Percentiles rank a stretch among this genome's conserved stretches.
Conservation (phyloP, 192 early-diverging fungal species). For the Paraglomus occultum region DNA sequence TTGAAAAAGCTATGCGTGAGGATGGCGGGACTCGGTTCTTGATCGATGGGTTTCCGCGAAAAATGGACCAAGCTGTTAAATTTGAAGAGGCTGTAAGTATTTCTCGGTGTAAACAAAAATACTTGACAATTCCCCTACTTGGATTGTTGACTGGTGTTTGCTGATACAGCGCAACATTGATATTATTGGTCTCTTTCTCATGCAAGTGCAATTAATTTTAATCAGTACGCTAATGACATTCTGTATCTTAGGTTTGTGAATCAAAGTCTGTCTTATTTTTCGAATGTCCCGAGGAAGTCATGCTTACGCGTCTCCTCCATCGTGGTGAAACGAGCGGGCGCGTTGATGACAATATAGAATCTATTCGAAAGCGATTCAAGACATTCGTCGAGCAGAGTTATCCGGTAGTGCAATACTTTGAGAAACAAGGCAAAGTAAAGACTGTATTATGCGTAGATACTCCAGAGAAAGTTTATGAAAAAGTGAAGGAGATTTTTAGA, state of each 20-base stretch:
- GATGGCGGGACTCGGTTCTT: conserved; percentile 71
- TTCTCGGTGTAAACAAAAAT: no score
- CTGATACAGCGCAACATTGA: no score
- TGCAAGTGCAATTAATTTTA: no score
- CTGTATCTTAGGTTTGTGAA: conserved; percentile 59
- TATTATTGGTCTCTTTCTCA: no score
- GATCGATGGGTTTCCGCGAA: conserved; percentile 96
- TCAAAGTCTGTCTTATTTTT: conserved; percentile 84
- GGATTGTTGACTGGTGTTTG: no score
- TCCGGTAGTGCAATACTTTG: conserved; percentile 88
- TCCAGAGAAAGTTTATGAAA: conserved; percentile 66
- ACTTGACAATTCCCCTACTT: no score
- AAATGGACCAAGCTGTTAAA: conserved; percentile 87
- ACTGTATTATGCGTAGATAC: conserved; percentile 66
- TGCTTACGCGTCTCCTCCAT: conserved; percentile 88
- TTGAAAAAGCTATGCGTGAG: conserved; percentile 85
- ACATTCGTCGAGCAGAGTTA: conserved; percentile 83
- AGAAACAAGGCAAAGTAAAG: conserved; percentile 73
- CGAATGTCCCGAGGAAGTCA: conserved; percentile 91
- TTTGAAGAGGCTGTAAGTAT: conserved; percentile 85
- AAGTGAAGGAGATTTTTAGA: conserved; percentile 59
- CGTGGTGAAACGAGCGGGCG: conserved; percentile 94
- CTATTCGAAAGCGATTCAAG: conserved; percentile 92
- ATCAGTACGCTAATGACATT: no score
- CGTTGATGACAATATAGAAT: conserved; percentile 93